These are phyloP conservation scores for Marchantia polymorpha DNA, from an alignment of 225 moss, liverwort and hornwort species.

Conservation along the genomic window DNA sequence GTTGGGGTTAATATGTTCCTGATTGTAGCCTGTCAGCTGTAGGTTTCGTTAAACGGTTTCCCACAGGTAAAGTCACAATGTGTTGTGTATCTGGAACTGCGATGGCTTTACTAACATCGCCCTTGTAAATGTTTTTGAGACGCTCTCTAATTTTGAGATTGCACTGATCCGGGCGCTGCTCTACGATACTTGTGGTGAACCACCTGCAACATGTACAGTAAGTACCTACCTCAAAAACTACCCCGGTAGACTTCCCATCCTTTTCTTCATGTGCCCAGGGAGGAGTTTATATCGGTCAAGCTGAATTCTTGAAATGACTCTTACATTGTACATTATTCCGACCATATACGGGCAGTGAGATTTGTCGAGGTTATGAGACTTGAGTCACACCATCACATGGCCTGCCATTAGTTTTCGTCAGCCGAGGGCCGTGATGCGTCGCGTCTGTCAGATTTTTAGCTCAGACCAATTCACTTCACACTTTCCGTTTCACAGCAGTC, in stretches of 20 bases:
- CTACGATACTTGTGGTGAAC: slow-evolving; percentile 29
- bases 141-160: slow-evolving; percentile 38
- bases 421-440: background rate
- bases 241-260: background rate
- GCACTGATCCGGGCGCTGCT: slow-evolving; percentile 20
- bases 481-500: background rate
- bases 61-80: slow-evolving; percentile 25
- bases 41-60: slow-evolving; percentile 25
- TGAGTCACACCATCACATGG: background rate
- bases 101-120: slow-evolving; percentile 43
- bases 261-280: background rate
- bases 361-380: background rate
- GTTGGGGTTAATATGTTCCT: slow-evolving; percentile 32
- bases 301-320: background rate
- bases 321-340: slow-evolving; percentile 8
- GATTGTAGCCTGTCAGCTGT: slow-evolving; percentile 24
- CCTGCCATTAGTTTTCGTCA: background rate
- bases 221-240: slow-evolving; percentile 13
- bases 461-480: background rate
- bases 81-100: slow-evolving; percentile 44
- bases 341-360: background rate
- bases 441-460: background rate
- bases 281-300: slow-evolving; percentile 5
- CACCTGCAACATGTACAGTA: slow-evolving; percentile 35
- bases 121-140: slow-evolving; percentile 45